phyloP scores from a whole-genome alignment of 495 filamentous ascomycete genomes.

The Aspergillus bertholletiae region DNA sequence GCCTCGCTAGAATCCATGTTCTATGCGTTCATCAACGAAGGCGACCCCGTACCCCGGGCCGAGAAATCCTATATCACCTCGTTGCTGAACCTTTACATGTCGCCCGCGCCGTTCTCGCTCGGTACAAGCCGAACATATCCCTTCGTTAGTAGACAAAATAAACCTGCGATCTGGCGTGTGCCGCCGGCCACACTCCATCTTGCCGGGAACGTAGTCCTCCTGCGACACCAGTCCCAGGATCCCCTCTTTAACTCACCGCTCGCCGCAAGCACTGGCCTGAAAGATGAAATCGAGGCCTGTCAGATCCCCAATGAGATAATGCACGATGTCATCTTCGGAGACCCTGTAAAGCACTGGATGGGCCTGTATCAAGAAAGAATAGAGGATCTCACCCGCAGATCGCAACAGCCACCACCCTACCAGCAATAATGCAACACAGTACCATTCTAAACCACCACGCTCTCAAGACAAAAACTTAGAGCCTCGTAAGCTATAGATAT shows the following conservation, averaged over 20 bases:
- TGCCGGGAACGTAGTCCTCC: constrained; percentile 64
- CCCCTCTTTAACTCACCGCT: not conserved
- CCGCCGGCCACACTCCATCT: constrained; percentile 60
- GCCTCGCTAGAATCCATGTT: constrained; percentile 60
- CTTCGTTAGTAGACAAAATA: not conserved
- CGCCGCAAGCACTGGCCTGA: no score
- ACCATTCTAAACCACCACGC: not conserved
- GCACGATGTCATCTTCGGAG: constrained; percentile 67
- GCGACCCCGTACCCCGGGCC: constrained; percentile 73
- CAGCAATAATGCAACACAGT: not conserved
- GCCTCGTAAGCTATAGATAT: no score
- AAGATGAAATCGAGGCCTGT: constrained; percentile 50
- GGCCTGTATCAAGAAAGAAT: constrained; percentile 65
- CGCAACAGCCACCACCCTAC: not conserved
- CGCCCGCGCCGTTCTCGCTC: constrained; percentile 50
- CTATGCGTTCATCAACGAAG: constrained; percentile 76
- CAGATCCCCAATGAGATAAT: constrained; percentile 62
- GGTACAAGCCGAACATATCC: constrained; percentile 2
- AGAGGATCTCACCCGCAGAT: constrained; percentile 42
- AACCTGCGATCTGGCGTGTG: constrained; percentile 50
- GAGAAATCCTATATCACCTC: constrained; percentile 70
- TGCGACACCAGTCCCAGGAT: constrained; percentile 32
- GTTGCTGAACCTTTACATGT: constrained; percentile 65
- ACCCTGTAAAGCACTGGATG: constrained; percentile 78
- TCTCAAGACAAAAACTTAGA: not conserved